A percentile compares a stretch with the other conserved stretches of the same genome.
These are phyloP conservation scores for Leishmania mexicana DNA, from an alignment of 208 protist genomes.

Conservation along the genomic window DNA sequence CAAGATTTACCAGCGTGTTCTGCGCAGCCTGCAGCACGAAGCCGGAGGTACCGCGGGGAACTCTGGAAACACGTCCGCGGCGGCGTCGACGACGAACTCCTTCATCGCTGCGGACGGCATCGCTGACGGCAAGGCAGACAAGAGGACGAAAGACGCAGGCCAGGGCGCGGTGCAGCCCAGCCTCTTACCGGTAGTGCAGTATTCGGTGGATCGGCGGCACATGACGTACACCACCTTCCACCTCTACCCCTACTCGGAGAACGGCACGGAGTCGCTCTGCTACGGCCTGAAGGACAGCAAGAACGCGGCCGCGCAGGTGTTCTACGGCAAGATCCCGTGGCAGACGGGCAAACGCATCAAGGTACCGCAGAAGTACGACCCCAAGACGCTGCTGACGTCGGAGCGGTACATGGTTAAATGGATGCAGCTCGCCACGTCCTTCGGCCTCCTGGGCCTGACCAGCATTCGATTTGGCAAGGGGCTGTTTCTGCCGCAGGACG, in stretches of 20 bases:
- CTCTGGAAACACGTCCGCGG: not conserved
- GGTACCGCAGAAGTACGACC: constrained; percentile 92
- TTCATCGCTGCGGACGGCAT: not conserved
- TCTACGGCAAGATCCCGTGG: constrained; percentile 83
- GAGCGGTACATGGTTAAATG: constrained; percentile 92
- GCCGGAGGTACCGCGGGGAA: constrained; percentile 1
- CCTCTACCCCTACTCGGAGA: constrained; percentile 82
- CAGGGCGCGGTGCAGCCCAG: constrained; percentile 5
- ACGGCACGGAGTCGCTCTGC: constrained; percentile 80
- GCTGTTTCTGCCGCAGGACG: constrained; percentile 61
- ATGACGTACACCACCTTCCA: constrained; percentile 80
- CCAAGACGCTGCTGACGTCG: constrained; percentile 88
- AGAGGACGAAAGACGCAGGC: not conserved
- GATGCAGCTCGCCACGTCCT: constrained; percentile 63
- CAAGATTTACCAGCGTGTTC: constrained; percentile 66
- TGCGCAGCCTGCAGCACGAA: constrained; percentile 36
- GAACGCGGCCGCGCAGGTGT: constrained; percentile 68
- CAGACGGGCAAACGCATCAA: constrained; percentile 90
- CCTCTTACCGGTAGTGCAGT: constrained; percentile 64
- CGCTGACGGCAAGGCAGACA: not conserved
- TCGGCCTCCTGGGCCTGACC: constrained; percentile 74
- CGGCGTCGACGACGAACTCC: not conserved
- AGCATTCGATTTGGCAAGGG: constrained; percentile 80
- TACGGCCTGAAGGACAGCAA: constrained; percentile 42
- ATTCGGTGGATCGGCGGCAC: constrained; percentile 76